Evolutionary conservation across 1,284 basidiomycete genomes (phyloP), one percentile per base, ranked within the genome.

Genomic region (Pisolithus thermaeus): DNA sequence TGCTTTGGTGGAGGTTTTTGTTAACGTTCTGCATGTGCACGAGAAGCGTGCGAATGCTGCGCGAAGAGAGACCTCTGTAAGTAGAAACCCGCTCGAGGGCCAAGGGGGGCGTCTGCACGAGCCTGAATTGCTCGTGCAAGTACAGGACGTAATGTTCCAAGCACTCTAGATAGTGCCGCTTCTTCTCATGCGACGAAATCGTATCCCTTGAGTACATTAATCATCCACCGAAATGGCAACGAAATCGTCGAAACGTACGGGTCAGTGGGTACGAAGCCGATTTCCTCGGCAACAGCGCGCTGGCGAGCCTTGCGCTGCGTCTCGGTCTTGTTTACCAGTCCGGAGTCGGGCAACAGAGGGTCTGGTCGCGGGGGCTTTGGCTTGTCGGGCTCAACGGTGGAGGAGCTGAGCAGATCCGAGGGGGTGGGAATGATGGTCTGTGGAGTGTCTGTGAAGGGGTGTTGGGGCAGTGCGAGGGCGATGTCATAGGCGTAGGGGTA

Each of bases 181-280:
- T 88, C 63, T 87, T 87, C 59, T 88, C 85, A 59, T 88, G 86
- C 6, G 83, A 82, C 3, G 85, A 83, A 52, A 88, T 84, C 14
- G 73, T 73, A 51, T 87, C 84, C 1, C 83, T 84, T 48, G 35
- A 35, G 18, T 18, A n/a, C 7, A 27, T 49, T n/a, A 25, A 2
- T n/a, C 30, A 51, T 41, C 28, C 39, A 30, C 9, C 40, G 22
- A 43, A 18, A 44, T 30, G 16, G 7, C 46, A 41, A 30, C 5
- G 37, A 28, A 0, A 12, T 27, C 11, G 0, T 27, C 41, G 14
- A 27, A 48, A 72, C 82, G 52, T 61, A 84, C 84, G 82, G 81
- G 57, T 80, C 77, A 7, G 75, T 79, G 20, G 76, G 77, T 1
- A 67, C 58, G 57, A 84, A 83, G 0, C 81, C 81, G n/a, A 83